phyloP scores from a whole-genome alignment of 768 basidiomycete genomes.

The Boletus fagicola region DNA sequence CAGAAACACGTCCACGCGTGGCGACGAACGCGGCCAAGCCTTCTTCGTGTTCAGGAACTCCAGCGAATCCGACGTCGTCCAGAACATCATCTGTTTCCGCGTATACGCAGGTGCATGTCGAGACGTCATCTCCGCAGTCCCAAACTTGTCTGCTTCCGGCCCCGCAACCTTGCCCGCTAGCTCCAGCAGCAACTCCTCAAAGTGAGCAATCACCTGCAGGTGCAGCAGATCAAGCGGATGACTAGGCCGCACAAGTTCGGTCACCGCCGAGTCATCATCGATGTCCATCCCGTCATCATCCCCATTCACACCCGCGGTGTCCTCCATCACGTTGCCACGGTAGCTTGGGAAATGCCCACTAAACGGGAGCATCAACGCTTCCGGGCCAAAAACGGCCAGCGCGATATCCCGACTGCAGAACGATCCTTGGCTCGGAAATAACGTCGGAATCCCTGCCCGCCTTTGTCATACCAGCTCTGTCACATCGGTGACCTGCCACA shows the following conservation, averaged over 20 bases:
- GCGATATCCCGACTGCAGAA: slow-evolving; percentile 55
- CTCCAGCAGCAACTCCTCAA: slow-evolving; percentile 56
- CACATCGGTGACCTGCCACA: slow-evolving; percentile 16
- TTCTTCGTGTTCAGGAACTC: slow-evolving; percentile 51
- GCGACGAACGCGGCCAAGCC: slow-evolving; percentile 34
- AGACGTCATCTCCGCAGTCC: slow-evolving; percentile 38
- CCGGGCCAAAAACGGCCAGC: slow-evolving; percentile 41
- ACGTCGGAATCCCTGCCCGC: slow-evolving; percentile 19
- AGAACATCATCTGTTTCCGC: slow-evolving; percentile 43
- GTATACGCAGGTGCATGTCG: slow-evolving; percentile 56
- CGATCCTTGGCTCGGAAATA: slow-evolving; percentile 36
- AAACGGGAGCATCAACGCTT: slow-evolving; percentile 40
- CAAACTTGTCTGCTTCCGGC: slow-evolving; percentile 41
- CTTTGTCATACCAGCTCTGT: slow-evolving; percentile 15
- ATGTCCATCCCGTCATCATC: slow-evolving; percentile 57
- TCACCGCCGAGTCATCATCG: slow-evolving; percentile 48
- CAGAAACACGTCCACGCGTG: slow-evolving; percentile 53
- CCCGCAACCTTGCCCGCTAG: slow-evolving; percentile 57
- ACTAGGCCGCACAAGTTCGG: slow-evolving; percentile 42
- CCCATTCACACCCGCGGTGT: slow-evolving; percentile 20
- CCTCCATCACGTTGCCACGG: slow-evolving; percentile 30
- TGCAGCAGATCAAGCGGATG: slow-evolving; percentile 68
- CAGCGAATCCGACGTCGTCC: slow-evolving; percentile 56
- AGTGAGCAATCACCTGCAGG: slow-evolving; percentile 66
- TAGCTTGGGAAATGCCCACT: slow-evolving; percentile 39